phyloP scores from a whole-genome alignment of 495 filamentous ascomycete genomes.

The Acidomyces sp. region DNA sequence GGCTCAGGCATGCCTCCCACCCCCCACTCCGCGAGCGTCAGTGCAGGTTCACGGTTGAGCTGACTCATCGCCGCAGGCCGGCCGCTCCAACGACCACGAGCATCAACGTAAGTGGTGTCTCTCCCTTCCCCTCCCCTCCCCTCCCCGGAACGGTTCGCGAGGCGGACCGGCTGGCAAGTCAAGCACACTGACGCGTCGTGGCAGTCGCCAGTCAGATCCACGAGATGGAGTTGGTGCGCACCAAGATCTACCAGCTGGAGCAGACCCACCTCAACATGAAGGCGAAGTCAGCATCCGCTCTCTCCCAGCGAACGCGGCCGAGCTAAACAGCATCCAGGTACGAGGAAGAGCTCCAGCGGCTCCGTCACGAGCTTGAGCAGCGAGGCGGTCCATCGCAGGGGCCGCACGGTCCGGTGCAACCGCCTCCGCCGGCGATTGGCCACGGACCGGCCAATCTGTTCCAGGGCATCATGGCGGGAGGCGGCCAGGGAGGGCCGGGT shows the following conservation, averaged over 20 bases:
- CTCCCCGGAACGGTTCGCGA: too few species aligned
- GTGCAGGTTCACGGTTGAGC: too few species aligned
- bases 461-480: constrained; percentile 88
- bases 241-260: constrained; percentile 83
- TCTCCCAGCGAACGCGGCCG: not conserved
- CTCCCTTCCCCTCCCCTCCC: too few species aligned
- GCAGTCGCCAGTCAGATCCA: constrained; percentile 73
- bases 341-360: constrained; percentile 73
- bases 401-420: constrained; percentile 58
- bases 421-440: constrained; percentile 75
- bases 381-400: constrained; percentile 49
- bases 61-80: too few species aligned
- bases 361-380: constrained; percentile 79
- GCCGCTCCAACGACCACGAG: constrained; percentile 65
- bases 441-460: constrained; percentile 86
- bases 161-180: too few species aligned
- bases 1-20: too few species aligned
- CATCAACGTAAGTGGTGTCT: constrained; percentile 61
- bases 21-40: too few species aligned
- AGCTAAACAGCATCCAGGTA: constrained; percentile 47
- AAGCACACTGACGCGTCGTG: constrained; percentile 21
- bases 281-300: constrained; percentile 52
- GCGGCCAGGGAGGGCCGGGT: constrained; percentile 68
- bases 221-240: constrained; percentile 83
- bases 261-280: constrained; percentile 76